Conservation (phyloP, 192 early-diverging fungal genomes). For the Haplosporangium gracile region DNA sequence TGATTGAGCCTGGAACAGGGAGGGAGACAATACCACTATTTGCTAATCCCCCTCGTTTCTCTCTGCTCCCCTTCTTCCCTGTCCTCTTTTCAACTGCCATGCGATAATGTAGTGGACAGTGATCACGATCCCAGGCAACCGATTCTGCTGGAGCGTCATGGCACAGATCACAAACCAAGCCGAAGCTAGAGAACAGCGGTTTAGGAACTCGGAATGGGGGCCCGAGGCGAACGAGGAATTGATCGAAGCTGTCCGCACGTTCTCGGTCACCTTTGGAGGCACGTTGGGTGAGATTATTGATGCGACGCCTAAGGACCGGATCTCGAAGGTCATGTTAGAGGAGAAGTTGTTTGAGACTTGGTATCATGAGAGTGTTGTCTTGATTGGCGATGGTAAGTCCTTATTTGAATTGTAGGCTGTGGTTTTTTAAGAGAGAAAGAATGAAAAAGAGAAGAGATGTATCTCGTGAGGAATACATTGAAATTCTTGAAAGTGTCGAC, state of each 20-base stretch:
- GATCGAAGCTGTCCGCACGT: conserved; percentile 22
- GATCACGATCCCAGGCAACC: conserved; percentile 31
- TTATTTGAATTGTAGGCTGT: background rate
- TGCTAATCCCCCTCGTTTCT: background rate
- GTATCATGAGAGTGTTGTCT: conserved; percentile 13
- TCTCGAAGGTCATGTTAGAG: conserved; percentile 38
- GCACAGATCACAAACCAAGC: background rate
- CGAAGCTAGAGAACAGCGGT: conserved; percentile 4
- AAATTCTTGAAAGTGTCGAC: background rate
- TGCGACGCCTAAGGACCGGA: conserved; percentile 19
- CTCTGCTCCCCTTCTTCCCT: background rate
- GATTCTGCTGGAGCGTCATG: conserved; percentile 26
- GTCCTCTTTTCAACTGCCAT: background rate
- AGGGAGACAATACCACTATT: no score
- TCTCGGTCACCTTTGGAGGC: conserved; percentile 12
- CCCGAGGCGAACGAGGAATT: conserved; percentile 19
- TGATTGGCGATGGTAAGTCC: conserved; percentile 41
- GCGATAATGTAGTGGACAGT: conserved; percentile 17
- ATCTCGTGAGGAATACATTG: background rate
- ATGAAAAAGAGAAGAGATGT: background rate
- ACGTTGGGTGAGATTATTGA: conserved; percentile 23
- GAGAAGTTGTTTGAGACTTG: conserved; percentile 45
- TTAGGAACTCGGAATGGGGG: conserved; percentile 26
- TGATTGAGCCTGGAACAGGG: background rate
- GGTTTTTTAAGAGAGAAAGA: background rate